Conservation (phyloP, 2,329 filamentous ascomycete genomes). For the Emydomyces testavorans region DNA sequence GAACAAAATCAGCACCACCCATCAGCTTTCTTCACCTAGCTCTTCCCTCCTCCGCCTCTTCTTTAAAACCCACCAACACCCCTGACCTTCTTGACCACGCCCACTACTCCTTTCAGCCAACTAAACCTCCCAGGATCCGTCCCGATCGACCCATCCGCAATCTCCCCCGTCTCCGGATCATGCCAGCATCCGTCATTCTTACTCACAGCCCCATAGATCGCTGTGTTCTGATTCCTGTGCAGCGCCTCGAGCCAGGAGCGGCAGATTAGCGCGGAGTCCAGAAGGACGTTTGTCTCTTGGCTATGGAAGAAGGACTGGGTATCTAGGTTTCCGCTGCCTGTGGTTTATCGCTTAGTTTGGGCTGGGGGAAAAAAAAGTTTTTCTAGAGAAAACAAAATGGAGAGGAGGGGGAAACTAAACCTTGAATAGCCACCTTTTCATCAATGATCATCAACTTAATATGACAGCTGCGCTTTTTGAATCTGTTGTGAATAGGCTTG, state of each 20-base stretch:
- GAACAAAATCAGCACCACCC: too few species aligned
- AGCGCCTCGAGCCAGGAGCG: conserved; percentile 51
- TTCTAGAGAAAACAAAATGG: neutral
- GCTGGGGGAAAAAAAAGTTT: neutral
- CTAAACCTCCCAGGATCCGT: conserved; percentile 45
- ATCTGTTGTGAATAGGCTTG: conserved; percentile 52
- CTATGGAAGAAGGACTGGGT: conserved; percentile 70
- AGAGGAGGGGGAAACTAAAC: conserved; percentile 15
- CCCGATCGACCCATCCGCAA: conserved; percentile 42
- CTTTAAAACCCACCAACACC: conserved; percentile 45
- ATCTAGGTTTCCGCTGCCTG: conserved; percentile 63
- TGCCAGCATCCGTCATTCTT: conserved; percentile 52
- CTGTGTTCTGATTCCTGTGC: conserved; percentile 56
- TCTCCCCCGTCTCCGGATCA: conserved; percentile 38
- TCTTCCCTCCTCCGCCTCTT: too few species aligned
- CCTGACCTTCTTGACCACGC: conserved; percentile 47
- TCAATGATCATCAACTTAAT: conserved; percentile 69
- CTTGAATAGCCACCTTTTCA: conserved; percentile 55
- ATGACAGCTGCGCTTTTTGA: conserved; percentile 59
- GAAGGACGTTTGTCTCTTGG: conserved; percentile 65
- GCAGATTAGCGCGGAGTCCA: conserved; percentile 55
- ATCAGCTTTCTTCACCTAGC: too few species aligned
- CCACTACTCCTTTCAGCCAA: conserved; percentile 48
- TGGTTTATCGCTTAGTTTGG: neutral
- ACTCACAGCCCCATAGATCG: conserved; percentile 44